Base-by-base conservation (phyloP, 78 protist species). In the Dictyostelium intermedium region DNA sequence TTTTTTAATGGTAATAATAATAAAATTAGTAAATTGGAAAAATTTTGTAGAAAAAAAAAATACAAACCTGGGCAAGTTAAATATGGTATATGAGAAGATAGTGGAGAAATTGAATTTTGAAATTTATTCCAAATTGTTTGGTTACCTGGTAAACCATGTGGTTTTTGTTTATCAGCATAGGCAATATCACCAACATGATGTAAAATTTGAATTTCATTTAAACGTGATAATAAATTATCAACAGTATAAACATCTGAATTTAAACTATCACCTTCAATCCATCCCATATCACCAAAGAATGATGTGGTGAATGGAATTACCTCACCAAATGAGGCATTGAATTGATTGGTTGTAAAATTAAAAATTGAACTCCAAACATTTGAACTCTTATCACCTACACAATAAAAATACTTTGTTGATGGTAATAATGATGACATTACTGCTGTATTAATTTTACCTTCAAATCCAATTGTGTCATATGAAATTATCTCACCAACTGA, bases 151-250 rank as follows among this genome's bases (percentile, higher is more conserved):
- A 79, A 25, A 18, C 23, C 27, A 6, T n/a, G 0, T 14, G 8
- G 34, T 39, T 34, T 76, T 5, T 10, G 5, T 39, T 20, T 25
- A 70, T 76, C 92, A 76, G 92, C 92, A 56, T 85, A 85, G 30
- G 92, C 92, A 85, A 85, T 85, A 37, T 85, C 92, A 47, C 92
- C 92, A 32, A 85, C 66, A 56, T 85, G 92, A 23, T 74, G 37
- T 20, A 76, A 35, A 25, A 37, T 16, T 20, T 45, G 25, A 25
- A 53, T 53, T 32, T 72, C 50, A 35, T 76, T 82, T 23, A 53
- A 2, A 37, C 92, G 43, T 27, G 77, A 41, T 23, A 56, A 27
- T 18, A 85, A 47, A 76, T 66, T 60, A 6, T 20, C 16, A 11
- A 85, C 20, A 10, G 82, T 85, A 7, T 41, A 80, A 13, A 47